A percentile compares a stretch with the other conserved stretches of the same genome.
Evolutionary conservation across 2,329 filamentous ascomycete species (phyloP).

Genomic region (Bipolaris oryzae): DNA sequence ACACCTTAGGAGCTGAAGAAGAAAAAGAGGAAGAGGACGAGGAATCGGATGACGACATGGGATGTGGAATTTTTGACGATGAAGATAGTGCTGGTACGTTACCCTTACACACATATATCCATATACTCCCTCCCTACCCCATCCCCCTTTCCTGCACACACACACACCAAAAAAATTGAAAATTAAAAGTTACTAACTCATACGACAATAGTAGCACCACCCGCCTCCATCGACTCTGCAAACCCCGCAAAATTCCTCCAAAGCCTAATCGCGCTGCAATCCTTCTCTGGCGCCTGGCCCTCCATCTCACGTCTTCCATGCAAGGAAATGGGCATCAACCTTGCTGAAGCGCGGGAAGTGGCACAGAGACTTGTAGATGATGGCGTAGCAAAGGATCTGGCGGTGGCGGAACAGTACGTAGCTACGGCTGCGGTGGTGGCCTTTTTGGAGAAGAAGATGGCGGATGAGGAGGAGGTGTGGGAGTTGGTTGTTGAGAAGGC

Average conservation of each 20-base stretch:
- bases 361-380: background rate
- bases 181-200: too few species aligned
- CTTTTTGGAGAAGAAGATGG: constrained; percentile 10
- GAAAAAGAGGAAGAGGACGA: background rate
- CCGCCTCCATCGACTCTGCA: background rate
- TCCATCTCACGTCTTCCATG: background rate
- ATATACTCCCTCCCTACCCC: too few species aligned
- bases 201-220: background rate
- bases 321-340: background rate
- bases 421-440: background rate
- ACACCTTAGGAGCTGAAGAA: background rate
- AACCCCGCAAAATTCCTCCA: background rate
- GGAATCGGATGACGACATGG: background rate
- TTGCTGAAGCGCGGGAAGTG: background rate
- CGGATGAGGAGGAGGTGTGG: constrained; percentile 1
- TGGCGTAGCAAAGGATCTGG: background rate
- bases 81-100: background rate
- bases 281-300: constrained; percentile 4
- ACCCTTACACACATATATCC: too few species aligned
- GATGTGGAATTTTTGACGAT: background rate
- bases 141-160: too few species aligned
- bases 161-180: too few species aligned
- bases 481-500: constrained; percentile 14
- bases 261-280: constrained; percentile 4
- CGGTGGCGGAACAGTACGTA: background rate